A percentile compares a stretch with the other conserved stretches of the same genome.
Evolutionary conservation across 345 rosid genomes (phyloP).

Genomic region (Odontarrhena argentea): DNA sequence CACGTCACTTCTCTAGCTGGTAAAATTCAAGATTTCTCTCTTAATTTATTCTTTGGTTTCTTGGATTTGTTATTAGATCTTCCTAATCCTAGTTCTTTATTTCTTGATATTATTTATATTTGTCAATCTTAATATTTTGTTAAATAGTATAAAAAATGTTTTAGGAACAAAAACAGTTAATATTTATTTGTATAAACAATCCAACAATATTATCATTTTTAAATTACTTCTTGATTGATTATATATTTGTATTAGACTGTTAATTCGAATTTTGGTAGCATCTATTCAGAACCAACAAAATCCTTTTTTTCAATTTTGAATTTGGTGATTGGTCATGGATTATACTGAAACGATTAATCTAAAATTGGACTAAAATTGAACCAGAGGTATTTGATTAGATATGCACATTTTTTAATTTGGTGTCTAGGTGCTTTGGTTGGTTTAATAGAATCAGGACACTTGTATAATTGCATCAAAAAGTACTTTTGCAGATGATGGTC

Average conservation of each 20-base stretch:
- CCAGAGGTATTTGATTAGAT: background rate
- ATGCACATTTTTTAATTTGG: background rate
- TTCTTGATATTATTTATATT: background rate
- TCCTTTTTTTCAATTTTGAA: no score
- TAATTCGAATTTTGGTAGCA: background rate
- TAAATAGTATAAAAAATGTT: background rate
- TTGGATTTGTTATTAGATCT: background rate
- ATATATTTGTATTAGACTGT: background rate
- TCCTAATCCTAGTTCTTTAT: background rate
- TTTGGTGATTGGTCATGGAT: background rate
- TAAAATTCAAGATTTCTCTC: constrained; percentile 21
- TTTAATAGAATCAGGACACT: background rate
- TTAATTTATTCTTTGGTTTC: background rate
- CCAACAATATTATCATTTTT: background rate
- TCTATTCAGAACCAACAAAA: background rate
- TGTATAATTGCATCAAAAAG: background rate
- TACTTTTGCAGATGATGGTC: constrained; percentile 75
- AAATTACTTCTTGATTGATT: background rate
- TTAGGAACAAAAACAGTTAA: background rate
- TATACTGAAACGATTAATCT: background rate
- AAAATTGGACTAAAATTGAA: constrained; percentile 2
- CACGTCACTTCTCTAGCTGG: constrained; percentile 75
- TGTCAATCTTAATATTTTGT: background rate
- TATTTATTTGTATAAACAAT: background rate
- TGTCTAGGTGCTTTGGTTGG: background rate